phyloP scores from a whole-genome alignment of 2,329 filamentous ascomycete species.

The Byssochlamys sp. region DNA sequence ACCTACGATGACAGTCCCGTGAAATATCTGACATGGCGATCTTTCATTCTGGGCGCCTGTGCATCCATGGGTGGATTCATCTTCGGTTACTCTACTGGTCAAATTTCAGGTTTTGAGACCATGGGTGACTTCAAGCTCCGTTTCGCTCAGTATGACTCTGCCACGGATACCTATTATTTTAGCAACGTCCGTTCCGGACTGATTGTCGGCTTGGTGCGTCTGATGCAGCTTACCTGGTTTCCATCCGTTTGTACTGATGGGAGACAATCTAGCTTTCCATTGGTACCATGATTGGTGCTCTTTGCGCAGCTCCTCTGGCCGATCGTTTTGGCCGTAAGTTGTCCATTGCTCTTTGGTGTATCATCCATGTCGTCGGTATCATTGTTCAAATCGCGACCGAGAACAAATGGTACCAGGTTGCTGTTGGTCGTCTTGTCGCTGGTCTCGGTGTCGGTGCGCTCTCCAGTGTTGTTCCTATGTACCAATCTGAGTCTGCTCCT shows the following conservation, averaged over 20 bases:
- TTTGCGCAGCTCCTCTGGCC: conserved; percentile 36
- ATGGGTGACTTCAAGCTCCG: conserved; percentile 37
- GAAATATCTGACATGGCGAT: conserved; percentile 34
- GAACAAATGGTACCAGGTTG: conserved; percentile 36
- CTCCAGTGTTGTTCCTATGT: conserved; percentile 40
- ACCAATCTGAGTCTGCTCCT: conserved; percentile 39
- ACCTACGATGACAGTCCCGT: conserved; percentile 34
- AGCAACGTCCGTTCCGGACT: conserved; percentile 37
- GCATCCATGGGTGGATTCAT: conserved; percentile 42
- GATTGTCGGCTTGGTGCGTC: conserved; percentile 36
- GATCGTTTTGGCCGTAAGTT: conserved; percentile 37
- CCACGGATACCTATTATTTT: conserved; percentile 28
- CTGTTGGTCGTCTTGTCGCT: conserved; percentile 38
- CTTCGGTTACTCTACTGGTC: conserved; percentile 39
- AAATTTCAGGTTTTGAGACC: conserved; percentile 37
- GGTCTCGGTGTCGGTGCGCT: conserved; percentile 41
- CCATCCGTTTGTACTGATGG: background rate
- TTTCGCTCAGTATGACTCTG: conserved; percentile 27
- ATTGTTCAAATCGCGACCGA: conserved; percentile 38
- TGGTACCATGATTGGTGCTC: conserved; percentile 35
- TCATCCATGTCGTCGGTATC: conserved; percentile 38
- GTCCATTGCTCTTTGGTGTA: conserved; percentile 37
- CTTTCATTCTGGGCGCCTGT: conserved; percentile 35
- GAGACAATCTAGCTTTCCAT: conserved; percentile 31
- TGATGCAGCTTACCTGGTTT: background rate